Base-by-base conservation (phyloP, 176 grass and related monocot species). In the Miscanthus lutarioriparius region DNA sequence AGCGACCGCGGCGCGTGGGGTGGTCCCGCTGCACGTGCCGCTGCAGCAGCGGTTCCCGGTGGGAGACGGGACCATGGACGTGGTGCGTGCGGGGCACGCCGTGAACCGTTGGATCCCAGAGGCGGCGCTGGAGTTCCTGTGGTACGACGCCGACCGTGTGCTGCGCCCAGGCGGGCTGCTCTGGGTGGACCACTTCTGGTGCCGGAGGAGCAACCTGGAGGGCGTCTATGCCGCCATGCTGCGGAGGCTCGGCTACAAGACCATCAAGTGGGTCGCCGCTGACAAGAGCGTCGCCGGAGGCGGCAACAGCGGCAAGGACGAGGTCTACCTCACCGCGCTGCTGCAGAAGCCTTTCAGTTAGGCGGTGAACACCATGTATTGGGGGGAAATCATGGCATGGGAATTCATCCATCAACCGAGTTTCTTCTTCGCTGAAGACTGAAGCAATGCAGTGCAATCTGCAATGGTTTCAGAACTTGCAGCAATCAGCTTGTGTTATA, bases 41-140 rank as follows among this genome's bases (percentile, higher is more conserved):
- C 87, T 97, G 71, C 95, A 97, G 88, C 88, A 94, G 82, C 88
- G 95, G 32, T 91, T 95, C 76, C 95, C 95, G 3, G 79, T 97
- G 3, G 88, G 84, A 38, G 95, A 97, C 76, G 90, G 75, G 8
- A 78, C 94, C 44, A 86, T 97, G 80, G 95, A 97, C 79, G 66
- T 97, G 77, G 92, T 97, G 43, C 92, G 95, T 5, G 83, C 91
- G 67, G 95, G 95, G 2, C 95, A 95, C 80, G 95, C 95, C 17
- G 92, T 97, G 23, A 97, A 97, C 95, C 87, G 95, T 37, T 97
- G 95, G 95, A 95, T 97, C 78, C 95, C 95, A 30, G 85, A 83
- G 80, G 78, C 79, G 68, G 88, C 80, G 14, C 85, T 97, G 16
- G 95, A 97, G 85, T 97, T 97, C 89, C 77, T 97, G 76, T 86